Base-by-base conservation (phyloP, 495 filamentous ascomycete species). In the Podospora comata region DNA sequence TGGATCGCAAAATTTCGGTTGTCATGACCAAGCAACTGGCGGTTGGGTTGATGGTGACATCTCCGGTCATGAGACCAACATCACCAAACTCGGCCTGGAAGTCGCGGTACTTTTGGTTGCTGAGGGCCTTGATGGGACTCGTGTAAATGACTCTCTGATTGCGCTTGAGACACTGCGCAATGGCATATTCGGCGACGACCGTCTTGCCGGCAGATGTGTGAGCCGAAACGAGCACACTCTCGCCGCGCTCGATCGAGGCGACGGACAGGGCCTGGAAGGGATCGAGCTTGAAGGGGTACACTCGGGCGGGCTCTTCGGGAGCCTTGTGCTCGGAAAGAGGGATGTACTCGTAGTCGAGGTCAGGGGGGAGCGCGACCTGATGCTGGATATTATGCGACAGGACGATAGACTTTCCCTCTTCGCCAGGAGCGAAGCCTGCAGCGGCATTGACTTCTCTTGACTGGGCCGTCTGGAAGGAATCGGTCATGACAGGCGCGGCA, bases 111-210 rank as follows among this genome's bases (percentile, higher is more conserved):
- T 99, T 99, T 77, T 99, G 95, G 75, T 99, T 99, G 77, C 93
- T 97, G 76, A 99, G 83, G 26, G 95, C 95, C 78, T 99, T 99
- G 82, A 99, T 98, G 1, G 95, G 95, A 84, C 94, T 97, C 2
- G 95, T 99, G 81, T 99, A 99, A 76, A 99, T 98, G 68, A 99
- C 95, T 75, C 95, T 88, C 81, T 99, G 95, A 80, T 97, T 97
- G 78, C 90, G 88, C 81, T 96, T 94, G 80, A 99, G 86, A 79
- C 96, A 94, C 75, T 99, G 95, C 55, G 95, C 95, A 75, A 99
- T 98, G 16, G 95, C 96, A 76, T 99, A 99, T 76, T 99, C 95
- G 67, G 95, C 95, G 20, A 97, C 92, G 19, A 98, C 95, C 2
- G 95, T 99, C 79, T 99, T 99, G 78, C 95, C 95, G 54, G 95